Evolutionary conservation across 179 eudicot species (phyloP).

Genomic region (Corrigiola litoralis): DNA sequence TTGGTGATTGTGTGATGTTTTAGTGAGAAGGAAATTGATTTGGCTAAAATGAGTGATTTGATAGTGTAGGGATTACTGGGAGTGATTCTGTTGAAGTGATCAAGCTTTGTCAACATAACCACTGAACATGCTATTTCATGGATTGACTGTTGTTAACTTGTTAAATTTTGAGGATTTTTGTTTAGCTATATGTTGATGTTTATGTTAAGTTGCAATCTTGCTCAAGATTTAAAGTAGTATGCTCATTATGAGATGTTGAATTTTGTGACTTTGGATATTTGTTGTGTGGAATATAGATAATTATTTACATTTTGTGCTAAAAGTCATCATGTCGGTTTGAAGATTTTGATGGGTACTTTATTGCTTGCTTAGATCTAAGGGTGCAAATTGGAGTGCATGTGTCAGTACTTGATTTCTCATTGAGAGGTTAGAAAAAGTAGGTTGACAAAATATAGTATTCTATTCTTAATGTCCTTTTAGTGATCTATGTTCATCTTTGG

Average conservation of each 20-base stretch:
- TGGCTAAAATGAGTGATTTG: too few relatives aligned
- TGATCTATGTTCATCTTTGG: constrained; percentile 27
- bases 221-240: background rate
- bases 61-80: too few relatives aligned
- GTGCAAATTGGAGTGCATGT: constrained; percentile 15
- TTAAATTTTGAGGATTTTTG: background rate
- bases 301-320: constrained; percentile 22
- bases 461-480: constrained; percentile 9
- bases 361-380: constrained; percentile 31
- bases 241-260: constrained; percentile 7
- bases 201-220: background rate
- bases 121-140: background rate
- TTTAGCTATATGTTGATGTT: background rate
- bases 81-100: too few relatives aligned
- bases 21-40: too few relatives aligned
- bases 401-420: constrained; percentile 25
- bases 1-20: too few relatives aligned
- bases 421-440: constrained; percentile 17
- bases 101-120: too few relatives aligned
- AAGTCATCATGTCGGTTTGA: constrained; percentile 27
- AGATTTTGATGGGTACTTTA: constrained; percentile 22
- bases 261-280: background rate
- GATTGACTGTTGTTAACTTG: background rate
- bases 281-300: background rate
- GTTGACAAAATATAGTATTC: constrained; percentile 23